Evolutionary conservation across 371 early-diverging fungal species (phyloP), one percentile per base, ranked within the genome.

Genomic region (Saksenaea vasiformis): DNA sequence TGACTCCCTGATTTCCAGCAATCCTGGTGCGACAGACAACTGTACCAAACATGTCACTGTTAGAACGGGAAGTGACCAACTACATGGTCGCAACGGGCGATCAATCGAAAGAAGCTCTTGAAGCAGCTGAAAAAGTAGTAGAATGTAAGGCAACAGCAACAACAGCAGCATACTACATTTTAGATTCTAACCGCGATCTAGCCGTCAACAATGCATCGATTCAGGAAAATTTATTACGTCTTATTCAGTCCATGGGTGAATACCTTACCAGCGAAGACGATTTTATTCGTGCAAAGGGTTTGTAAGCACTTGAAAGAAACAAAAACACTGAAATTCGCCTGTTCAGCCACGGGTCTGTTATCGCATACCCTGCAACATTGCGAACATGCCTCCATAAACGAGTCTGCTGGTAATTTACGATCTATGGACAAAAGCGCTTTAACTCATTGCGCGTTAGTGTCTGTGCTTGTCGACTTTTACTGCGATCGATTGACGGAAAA

Each of bases 211-310:
- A 54, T 26, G 73, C 68, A 27, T 64, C 70, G 71, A 64, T 75
- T 15, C 83, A 79, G 58, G 70, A 73, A 19, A 76, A 76, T 31
- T 41, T 83, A 24, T 72, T 94, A 34, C 80, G 75, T 60, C 77
- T 96, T 14, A 95, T 97, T 27, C 92, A 93, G 70, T 76, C 82
- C 31, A 85, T 96, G 43, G 94, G 92, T 7, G 83, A 88, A 54
- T 86, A 88, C 54, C 72, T 96, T 55, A 93, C 93, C 1, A 90
- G 85, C 71, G 88, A 90, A 10, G 96, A 95, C 58, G 90, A 92
- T 27, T 87, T 85, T 65, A 78, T 88, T 26, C 90, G 98, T 56
- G 91, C 94, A 28, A 91, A 91, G 82, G 98, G 97, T 85, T 37
- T 14, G 17, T 58, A 38, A 28, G 26, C 56, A 51, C 47, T 34